Evolutionary conservation across 192 early-diverging fungal genomes (phyloP).

Genomic region (Piromyces finnis): DNA sequence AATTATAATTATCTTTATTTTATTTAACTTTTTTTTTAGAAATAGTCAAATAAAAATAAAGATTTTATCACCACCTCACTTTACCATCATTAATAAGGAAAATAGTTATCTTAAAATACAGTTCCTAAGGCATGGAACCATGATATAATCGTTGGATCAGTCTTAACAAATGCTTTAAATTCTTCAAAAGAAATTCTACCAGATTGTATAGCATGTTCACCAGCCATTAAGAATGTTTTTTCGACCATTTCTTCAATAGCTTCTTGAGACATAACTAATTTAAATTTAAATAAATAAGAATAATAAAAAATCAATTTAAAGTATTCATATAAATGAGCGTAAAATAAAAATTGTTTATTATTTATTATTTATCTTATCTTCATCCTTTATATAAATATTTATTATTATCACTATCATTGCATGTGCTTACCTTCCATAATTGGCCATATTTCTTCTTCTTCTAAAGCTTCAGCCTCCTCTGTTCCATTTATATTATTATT

Average conservation of each 20-base stretch:
- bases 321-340: too few species aligned
- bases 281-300: too few species aligned
- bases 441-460: slow-evolving; percentile 48
- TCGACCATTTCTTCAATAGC: slow-evolving; percentile 90
- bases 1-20: too few species aligned
- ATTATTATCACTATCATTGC: neutral
- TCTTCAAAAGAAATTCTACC: slow-evolving; percentile 58
- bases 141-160: slow-evolving; percentile 58
- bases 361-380: too few species aligned
- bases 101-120: too few species aligned
- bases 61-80: too few species aligned
- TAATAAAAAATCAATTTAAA: too few species aligned
- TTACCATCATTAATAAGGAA: too few species aligned
- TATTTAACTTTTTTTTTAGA: too few species aligned
- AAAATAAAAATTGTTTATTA: too few species aligned
- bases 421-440: slow-evolving; percentile 59
- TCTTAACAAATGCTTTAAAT: slow-evolving; percentile 58
- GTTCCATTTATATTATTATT: slow-evolving; percentile 6
- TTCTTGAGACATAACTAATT: slow-evolving; percentile 59
- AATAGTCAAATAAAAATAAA: too few species aligned
- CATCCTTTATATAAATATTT: neutral
- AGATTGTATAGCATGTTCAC: slow-evolving; percentile 10
- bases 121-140: slow-evolving; percentile 19
- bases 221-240: slow-evolving; percentile 48
- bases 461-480: slow-evolving; percentile 20